Evolutionary conservation across 2,329 filamentous ascomycete genomes (phyloP).

Genomic region (Aspergillus tamarii): DNA sequence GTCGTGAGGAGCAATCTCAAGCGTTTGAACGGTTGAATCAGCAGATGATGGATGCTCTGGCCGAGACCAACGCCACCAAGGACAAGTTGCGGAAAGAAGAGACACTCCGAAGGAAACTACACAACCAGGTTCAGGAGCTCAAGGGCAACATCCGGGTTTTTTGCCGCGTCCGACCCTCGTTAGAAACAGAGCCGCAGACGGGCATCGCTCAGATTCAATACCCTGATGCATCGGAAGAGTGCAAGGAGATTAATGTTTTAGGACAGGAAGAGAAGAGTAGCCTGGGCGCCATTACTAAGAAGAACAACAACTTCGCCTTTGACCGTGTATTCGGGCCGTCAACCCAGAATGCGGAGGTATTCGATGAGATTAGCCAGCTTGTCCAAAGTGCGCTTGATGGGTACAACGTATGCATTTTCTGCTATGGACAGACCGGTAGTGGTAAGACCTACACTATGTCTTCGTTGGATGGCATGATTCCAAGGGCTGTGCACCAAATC

Average conservation of each 20-base stretch:
- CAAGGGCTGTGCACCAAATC: slow-evolving; percentile 88
- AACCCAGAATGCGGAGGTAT: slow-evolving; percentile 81
- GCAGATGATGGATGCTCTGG: slow-evolving; percentile 75
- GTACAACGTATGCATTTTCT: slow-evolving; percentile 99
- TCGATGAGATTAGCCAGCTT: slow-evolving; percentile 94
- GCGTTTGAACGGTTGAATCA: slow-evolving; percentile 81
- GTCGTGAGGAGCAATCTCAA: slow-evolving; percentile 84
- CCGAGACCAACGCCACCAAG: slow-evolving; percentile 69
- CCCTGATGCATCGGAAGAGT: slow-evolving; percentile 78
- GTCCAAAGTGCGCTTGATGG: slow-evolving; percentile 96
- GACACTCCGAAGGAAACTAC: slow-evolving; percentile 83
- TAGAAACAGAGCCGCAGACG: slow-evolving; percentile 60
- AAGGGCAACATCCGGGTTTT: slow-evolving; percentile 99
- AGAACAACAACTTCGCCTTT: slow-evolving; percentile 85
- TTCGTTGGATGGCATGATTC: slow-evolving; percentile 88
- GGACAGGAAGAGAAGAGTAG: slow-evolving; percentile 84
- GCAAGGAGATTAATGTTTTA: slow-evolving; percentile 81
- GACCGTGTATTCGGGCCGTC: slow-evolving; percentile 86
- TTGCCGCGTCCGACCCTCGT: slow-evolving; percentile 84
- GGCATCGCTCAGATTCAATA: slow-evolving; percentile 75
- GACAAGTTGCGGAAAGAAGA: slow-evolving; percentile 90
- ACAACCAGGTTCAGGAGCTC: slow-evolving; percentile 96
- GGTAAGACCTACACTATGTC: slow-evolving; percentile 99
- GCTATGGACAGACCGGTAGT: slow-evolving; percentile 95
- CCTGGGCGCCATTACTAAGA: slow-evolving; percentile 73